Percentiles rank a stretch among this genome's conserved stretches.
These are phyloP conservation scores for Blastocladiella emersonii DNA, from an alignment of 371 early-diverging fungal species.

Conservation along the genomic window DNA sequence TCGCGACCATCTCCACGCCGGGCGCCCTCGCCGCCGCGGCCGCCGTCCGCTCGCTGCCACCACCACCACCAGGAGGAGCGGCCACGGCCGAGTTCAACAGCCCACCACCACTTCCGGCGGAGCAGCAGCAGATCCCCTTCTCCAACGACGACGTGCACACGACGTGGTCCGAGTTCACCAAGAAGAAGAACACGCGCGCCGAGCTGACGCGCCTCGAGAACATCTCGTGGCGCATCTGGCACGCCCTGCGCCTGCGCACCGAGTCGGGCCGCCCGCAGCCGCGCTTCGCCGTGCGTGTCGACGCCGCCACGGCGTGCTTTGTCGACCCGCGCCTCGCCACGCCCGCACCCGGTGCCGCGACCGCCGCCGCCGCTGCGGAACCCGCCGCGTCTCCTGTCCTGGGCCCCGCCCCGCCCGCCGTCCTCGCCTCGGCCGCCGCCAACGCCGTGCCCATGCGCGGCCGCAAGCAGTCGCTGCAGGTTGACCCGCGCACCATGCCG, in stretches of 20 bases:
- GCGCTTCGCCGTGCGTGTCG: neutral
- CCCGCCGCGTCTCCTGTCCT: neutral
- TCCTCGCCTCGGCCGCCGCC: neutral
- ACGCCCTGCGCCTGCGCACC: neutral
- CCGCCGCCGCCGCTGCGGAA: too few species aligned
- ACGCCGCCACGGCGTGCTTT: conserved; percentile 1
- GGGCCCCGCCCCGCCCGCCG: neutral
- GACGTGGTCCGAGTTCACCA: neutral
- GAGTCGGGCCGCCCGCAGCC: neutral
- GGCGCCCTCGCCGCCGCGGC: too few species aligned
- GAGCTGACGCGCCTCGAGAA: conserved; percentile 3
- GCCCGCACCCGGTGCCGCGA: neutral
- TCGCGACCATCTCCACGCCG: too few species aligned
- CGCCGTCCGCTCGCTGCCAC: too few species aligned
- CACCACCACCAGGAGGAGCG: too few species aligned
- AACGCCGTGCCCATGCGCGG: neutral
- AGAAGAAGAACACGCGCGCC: neutral
- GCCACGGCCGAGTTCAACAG: too few species aligned
- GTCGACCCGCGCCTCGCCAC: neutral
- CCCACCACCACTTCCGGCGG: too few species aligned
- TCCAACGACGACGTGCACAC: neutral
- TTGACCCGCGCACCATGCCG: neutral
- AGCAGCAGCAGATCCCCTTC: neutral
- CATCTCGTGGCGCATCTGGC: conserved; percentile 3
- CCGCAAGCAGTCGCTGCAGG: neutral